A percentile compares a stretch with the other conserved stretches of the same genome.
Conservation (phyloP, 176 grass and related monocot species). For the Eragrostis curvula region DNA sequence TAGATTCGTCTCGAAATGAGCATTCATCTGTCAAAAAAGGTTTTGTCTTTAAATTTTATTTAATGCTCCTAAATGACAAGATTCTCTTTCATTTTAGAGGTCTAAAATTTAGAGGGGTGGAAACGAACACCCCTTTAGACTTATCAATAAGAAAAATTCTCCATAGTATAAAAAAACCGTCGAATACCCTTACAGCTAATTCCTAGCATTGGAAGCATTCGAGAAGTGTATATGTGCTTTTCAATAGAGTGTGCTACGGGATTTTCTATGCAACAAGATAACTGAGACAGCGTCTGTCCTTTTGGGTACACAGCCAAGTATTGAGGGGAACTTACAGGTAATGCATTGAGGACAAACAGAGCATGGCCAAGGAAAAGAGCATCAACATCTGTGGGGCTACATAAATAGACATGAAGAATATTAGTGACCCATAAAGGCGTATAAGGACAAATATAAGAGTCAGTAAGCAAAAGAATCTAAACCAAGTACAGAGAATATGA, state of each 20-base stretch:
- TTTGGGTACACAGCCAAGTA: conserved; percentile 9
- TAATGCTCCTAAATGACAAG: too few species aligned
- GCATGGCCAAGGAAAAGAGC: conserved; percentile 94
- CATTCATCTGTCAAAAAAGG: too few species aligned
- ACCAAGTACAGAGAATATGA: conserved; percentile 29
- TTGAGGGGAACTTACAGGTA: conserved; percentile 61
- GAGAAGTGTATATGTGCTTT: not conserved
- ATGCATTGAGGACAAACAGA: conserved; percentile 81
- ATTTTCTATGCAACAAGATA: conserved; percentile 24
- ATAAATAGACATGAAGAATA: conserved; percentile 30
- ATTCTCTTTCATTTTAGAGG: too few species aligned
- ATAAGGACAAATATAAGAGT: conserved; percentile 10
- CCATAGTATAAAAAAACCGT: conserved; percentile 1
- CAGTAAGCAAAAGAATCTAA: conserved; percentile 22
- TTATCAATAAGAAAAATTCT: conserved; percentile 1
- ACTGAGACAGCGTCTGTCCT: not conserved
- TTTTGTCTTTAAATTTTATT: too few species aligned
- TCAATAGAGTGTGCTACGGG: not conserved
- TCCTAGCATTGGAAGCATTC: conserved; percentile 8
- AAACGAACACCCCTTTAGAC: too few species aligned
- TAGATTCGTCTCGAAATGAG: too few species aligned
- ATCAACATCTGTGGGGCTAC: conserved; percentile 91
- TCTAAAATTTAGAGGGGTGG: too few species aligned
- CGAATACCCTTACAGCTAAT: not conserved
- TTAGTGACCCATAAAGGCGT: conserved; percentile 21